Conservation (phyloP, 257 asterid genomes). For the Gentiana dahurica region DNA sequence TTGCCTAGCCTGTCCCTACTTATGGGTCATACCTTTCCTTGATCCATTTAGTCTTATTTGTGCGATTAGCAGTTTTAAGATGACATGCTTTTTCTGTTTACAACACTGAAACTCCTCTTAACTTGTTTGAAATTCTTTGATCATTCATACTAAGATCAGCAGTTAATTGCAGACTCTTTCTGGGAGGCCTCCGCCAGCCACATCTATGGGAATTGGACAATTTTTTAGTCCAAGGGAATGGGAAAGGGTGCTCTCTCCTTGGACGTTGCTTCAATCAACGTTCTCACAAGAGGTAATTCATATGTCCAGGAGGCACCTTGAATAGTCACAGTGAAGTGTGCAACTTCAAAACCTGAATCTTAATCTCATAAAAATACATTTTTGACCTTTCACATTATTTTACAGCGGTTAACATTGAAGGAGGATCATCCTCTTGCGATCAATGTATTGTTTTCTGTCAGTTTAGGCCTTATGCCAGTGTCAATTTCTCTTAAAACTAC, state of each 20-base stretch:
- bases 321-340: neutral
- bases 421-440: conserved; percentile 95
- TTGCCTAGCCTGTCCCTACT: too few species aligned
- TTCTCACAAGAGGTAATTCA: conserved; percentile 46
- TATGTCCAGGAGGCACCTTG: conserved; percentile 14
- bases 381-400: conserved; percentile 20
- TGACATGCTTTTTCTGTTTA: neutral
- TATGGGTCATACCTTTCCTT: too few species aligned
- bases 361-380: conserved; percentile 5
- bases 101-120: neutral
- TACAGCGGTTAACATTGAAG: conserved; percentile 57
- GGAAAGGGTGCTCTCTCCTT: conserved; percentile 43
- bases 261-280: conserved; percentile 40
- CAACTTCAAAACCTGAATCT: conserved; percentile 8
- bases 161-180: conserved; percentile 61
- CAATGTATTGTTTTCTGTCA: conserved; percentile 67
- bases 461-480: conserved; percentile 91
- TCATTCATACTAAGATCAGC: neutral
- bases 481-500: conserved; percentile 56
- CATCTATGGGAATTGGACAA: conserved; percentile 98
- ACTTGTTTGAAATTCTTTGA: neutral
- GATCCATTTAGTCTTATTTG: too few species aligned
- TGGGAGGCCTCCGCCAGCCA: conserved; percentile 96
- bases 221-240: conserved; percentile 76
- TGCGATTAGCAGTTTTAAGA: too few species aligned